Base-by-base conservation (phyloP, 2,329 filamentous ascomycete species). In the Stachybotrys chlorohalonatus region DNA sequence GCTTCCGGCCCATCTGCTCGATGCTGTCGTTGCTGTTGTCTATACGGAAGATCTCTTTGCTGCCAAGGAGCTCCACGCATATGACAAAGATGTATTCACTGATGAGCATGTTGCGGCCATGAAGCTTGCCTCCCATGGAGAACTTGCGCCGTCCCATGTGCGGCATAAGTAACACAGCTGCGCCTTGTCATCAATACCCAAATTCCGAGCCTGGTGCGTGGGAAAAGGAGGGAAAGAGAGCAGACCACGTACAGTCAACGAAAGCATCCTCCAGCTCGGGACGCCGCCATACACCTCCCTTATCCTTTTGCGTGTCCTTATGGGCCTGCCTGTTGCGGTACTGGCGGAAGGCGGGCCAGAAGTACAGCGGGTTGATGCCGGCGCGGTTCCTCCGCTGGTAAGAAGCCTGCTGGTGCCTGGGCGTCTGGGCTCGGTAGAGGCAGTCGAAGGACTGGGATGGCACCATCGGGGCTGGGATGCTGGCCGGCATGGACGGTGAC, bases 71-170 rank as follows among this genome's bases (percentile, higher is more conserved):
- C 4, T 66, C 68, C 53, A 73, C 62, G 49, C 70, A 73, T 53
- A 73, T 68, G 52, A 67, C 65, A 55, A 73, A 86, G 49, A 87
- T 77, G 68, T 87, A 87, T 67, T 85, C 82, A 63, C 78, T 81
- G 62, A 88, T 86, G 54, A 88, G 75, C 78, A 86, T 85, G 69
- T 88, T 88, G 51, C 85, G 81, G 5, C 85, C 84, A 60, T 84
- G 82, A 46, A 81, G 79, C 64, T 83, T 81, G 42, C 81, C 78
- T 58, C 79, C 78, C 70, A 84, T 84, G 56, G 79, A 83, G 64
- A 83, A 85, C 70, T 87, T 87, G 62, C 81, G 79, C 52, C 83
- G 76, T 36, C 83, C 83, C 78, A 87, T 85, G 60, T 80, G 77
- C 49, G 84, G 84, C 66, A 87, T 84, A 51, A 85, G 72, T 52